Percentiles rank a stretch among this genome's conserved stretches.
phyloP scores from a whole-genome alignment of 805 yeast species.

The Saccharomycopsis sp. region DNA sequence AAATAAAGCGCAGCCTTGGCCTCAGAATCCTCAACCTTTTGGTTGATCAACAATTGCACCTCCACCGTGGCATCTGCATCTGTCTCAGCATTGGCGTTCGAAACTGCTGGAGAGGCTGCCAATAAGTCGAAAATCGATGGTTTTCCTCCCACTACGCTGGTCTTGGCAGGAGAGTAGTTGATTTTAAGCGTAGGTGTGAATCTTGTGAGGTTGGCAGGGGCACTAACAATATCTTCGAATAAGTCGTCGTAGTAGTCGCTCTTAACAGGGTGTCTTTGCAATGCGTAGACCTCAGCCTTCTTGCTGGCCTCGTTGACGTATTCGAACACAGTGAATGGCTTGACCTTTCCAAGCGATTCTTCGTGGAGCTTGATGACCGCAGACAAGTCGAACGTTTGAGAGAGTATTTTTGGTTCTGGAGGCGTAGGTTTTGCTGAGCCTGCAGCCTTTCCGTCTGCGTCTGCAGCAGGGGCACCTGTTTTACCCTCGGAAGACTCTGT shows the following conservation, averaged over 20 bases:
- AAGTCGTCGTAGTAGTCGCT: slow-evolving; percentile 51
- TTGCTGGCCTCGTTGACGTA: slow-evolving; percentile 40
- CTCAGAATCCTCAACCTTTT: slow-evolving; percentile 39
- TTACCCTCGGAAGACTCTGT: not conserved
- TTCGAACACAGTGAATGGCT: slow-evolving; percentile 27
- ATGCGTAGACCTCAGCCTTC: slow-evolving; percentile 40
- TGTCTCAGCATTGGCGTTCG: slow-evolving; percentile 21
- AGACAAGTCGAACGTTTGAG: slow-evolving; percentile 29
- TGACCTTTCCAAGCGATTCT: slow-evolving; percentile 26
- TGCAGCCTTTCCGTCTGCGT: slow-evolving; percentile 20
- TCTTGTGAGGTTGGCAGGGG: slow-evolving; percentile 37
- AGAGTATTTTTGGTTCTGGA: slow-evolving; percentile 32
- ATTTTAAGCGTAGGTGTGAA: slow-evolving; percentile 34
- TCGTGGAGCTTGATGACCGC: slow-evolving; percentile 26
- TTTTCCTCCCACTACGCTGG: slow-evolving; percentile 14
- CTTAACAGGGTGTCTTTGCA: slow-evolving; percentile 30
- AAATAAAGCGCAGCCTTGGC: slow-evolving; percentile 37
- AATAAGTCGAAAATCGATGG: slow-evolving; percentile 28
- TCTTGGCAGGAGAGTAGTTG: slow-evolving; percentile 21
- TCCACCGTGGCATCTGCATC: slow-evolving; percentile 29
- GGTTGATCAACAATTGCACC: slow-evolving; percentile 32
- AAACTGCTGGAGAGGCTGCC: slow-evolving; percentile 23
- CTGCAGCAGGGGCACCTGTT: slow-evolving; percentile 20
- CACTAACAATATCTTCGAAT: slow-evolving; percentile 53
- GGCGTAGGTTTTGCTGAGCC: slow-evolving; percentile 24